Percentiles rank a stretch among this genome's conserved stretches.
phyloP scores from a whole-genome alignment of 129 eudicot genomes.

The Escallonia rubra region DNA sequence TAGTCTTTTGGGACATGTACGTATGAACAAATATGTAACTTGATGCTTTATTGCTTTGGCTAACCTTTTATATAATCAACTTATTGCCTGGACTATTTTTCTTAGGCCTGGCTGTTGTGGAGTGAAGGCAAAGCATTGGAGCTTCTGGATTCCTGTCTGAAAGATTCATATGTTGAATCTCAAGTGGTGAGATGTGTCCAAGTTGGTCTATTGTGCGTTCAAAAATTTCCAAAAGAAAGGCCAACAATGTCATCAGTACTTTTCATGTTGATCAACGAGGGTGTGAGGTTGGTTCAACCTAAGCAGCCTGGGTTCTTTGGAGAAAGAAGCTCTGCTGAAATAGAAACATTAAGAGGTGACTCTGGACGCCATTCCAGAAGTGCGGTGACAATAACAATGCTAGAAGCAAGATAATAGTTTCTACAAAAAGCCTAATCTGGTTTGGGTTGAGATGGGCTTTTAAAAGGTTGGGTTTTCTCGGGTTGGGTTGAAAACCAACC shows the following conservation, averaged over 20 bases:
- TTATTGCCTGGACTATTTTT: not conserved
- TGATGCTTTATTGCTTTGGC: not conserved
- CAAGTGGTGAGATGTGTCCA: constrained; percentile 38
- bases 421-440: too few species aligned
- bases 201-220: constrained; percentile 36
- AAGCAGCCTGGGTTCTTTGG: constrained; percentile 30
- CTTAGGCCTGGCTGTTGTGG: constrained; percentile 43
- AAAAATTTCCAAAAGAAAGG: constrained; percentile 29
- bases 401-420: not conserved
- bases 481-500: too few species aligned
- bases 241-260: constrained; percentile 33
- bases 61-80: not conserved
- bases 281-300: constrained; percentile 10
- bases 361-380: not conserved
- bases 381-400: constrained; percentile 2
- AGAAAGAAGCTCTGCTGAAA: constrained; percentile 3
- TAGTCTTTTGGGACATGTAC: constrained; percentile 39
- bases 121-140: constrained; percentile 18
- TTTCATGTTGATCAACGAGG: constrained; percentile 24
- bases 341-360: not conserved
- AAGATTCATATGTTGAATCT: constrained; percentile 1
- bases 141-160: constrained; percentile 26
- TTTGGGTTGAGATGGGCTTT: too few species aligned
- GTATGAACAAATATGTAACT: not conserved
- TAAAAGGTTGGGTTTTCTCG: too few species aligned